Percentiles rank a stretch among this genome's conserved stretches.
These are phyloP conservation scores for Tetrahymena borealis DNA, from an alignment of 73 alveolate genomes.

Conservation along the genomic window DNA sequence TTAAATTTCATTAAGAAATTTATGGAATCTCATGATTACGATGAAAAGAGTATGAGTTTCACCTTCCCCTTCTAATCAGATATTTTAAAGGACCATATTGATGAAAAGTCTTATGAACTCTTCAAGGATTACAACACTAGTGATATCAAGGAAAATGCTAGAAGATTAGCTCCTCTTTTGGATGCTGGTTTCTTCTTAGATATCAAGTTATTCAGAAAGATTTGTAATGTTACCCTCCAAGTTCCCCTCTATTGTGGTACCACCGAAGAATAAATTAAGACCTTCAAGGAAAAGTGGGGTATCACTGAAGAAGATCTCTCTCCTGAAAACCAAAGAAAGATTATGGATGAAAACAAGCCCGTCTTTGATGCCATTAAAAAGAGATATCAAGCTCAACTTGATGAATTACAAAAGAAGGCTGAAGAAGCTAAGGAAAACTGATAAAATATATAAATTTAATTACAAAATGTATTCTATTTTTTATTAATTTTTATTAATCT, in stretches of 20 bases:
- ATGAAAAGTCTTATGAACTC: not conserved
- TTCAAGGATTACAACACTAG: not conserved
- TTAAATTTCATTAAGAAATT: not conserved
- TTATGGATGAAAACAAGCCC: not conserved
- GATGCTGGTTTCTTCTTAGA: not conserved
- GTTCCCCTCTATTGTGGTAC: not conserved
- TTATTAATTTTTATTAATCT: not conserved
- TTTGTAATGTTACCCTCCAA: not conserved
- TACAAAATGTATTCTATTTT: not conserved
- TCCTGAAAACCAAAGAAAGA: not conserved
- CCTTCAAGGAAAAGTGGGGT: not conserved
- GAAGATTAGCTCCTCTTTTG: constrained; percentile 1
- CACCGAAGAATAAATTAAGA: not conserved
- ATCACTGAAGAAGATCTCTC: not conserved
- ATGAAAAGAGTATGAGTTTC: not conserved
- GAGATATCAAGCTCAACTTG: not conserved
- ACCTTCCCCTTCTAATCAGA: not conserved
- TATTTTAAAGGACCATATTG: not conserved
- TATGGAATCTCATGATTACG: not conserved
- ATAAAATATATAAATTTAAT: not conserved
- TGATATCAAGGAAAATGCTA: not conserved
- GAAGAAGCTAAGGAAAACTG: not conserved
- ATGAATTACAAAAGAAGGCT: not conserved
- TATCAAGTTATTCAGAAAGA: not conserved
- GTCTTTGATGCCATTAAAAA: not conserved